Conservation (phyloP, 2,329 filamentous ascomycete genomes). For the Geosmithia flava region DNA sequence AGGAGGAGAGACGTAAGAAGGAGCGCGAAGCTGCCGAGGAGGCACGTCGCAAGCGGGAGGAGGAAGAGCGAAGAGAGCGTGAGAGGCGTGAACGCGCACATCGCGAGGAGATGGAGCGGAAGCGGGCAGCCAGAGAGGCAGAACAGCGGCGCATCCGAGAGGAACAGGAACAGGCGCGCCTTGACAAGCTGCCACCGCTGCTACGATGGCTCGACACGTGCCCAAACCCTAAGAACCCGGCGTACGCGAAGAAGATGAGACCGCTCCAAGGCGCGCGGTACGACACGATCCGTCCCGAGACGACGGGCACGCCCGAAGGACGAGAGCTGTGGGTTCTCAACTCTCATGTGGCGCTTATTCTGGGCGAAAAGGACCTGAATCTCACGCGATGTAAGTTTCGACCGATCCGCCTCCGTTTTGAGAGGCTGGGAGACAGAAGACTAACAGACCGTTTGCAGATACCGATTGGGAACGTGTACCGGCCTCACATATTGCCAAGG, state of each 20-base stretch:
- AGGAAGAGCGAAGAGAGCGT: slow-evolving; percentile 36
- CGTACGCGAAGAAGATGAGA: slow-evolving; percentile 41
- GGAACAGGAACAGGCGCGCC: slow-evolving; percentile 40
- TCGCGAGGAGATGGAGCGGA: slow-evolving; percentile 33
- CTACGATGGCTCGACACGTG: slow-evolving; percentile 47
- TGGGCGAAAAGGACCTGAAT: slow-evolving; percentile 51
- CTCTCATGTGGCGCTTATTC: slow-evolving; percentile 47
- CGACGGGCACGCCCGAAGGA: slow-evolving; percentile 40
- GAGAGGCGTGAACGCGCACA: slow-evolving; percentile 31
- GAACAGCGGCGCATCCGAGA: slow-evolving; percentile 37
- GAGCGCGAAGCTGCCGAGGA: slow-evolving; percentile 34
- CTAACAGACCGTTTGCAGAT: slow-evolving; percentile 22
- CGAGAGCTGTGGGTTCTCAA: slow-evolving; percentile 56
- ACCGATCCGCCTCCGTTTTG: not conserved
- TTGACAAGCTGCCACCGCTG: slow-evolving; percentile 46
- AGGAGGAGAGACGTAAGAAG: slow-evolving; percentile 4
- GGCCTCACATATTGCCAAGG: slow-evolving; percentile 41
- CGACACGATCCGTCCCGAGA: slow-evolving; percentile 45
- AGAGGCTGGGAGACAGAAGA: not conserved
- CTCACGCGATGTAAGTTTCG: slow-evolving; percentile 43
- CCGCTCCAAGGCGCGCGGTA: slow-evolving; percentile 49
- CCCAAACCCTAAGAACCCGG: slow-evolving; percentile 35
- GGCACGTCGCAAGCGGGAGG: slow-evolving; percentile 34
- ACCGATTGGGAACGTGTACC: slow-evolving; percentile 45
- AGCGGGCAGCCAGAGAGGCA: slow-evolving; percentile 33